Evolutionary conservation across 768 basidiomycete genomes (phyloP).

Genomic region (Lentinula raphanica): DNA sequence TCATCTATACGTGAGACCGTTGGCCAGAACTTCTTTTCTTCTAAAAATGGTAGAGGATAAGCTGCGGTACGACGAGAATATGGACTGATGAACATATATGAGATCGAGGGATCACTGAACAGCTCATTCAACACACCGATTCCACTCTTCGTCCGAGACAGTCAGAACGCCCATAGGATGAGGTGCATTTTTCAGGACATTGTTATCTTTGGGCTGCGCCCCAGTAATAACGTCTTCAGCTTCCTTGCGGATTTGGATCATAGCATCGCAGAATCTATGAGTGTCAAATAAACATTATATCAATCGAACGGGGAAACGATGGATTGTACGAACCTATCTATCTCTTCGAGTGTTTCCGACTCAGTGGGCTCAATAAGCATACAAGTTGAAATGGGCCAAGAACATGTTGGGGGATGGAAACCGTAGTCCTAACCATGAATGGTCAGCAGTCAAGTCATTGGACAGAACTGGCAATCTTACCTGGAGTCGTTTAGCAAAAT

Average conservation of each 20-base stretch:
- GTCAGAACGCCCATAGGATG: conserved; percentile 78
- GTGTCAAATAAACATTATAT: background rate
- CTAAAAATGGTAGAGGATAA: conserved; percentile 79
- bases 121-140: conserved; percentile 46
- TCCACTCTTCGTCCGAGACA: conserved; percentile 78
- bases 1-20: conserved; percentile 89
- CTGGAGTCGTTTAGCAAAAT: conserved; percentile 95
- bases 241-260: conserved; percentile 94
- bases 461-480: conserved; percentile 30
- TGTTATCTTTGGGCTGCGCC: conserved; percentile 86
- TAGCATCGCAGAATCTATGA: conserved; percentile 90
- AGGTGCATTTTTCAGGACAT: conserved; percentile 90
- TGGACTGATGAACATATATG: conserved; percentile 43
- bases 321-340: conserved; percentile 65
- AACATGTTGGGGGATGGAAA: conserved; percentile 96
- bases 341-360: conserved; percentile 88
- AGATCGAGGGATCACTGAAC: background rate
- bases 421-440: conserved; percentile 62
- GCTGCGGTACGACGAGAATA: conserved; percentile 90
- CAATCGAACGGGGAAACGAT: background rate
- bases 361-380: conserved; percentile 99
- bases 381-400: conserved; percentile 95
- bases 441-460: background rate
- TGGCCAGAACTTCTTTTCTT: conserved; percentile 96
- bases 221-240: conserved; percentile 83